Evolutionary conservation across 768 basidiomycete species (phyloP).

Genomic region (Infundibulicybe gibba): DNA sequence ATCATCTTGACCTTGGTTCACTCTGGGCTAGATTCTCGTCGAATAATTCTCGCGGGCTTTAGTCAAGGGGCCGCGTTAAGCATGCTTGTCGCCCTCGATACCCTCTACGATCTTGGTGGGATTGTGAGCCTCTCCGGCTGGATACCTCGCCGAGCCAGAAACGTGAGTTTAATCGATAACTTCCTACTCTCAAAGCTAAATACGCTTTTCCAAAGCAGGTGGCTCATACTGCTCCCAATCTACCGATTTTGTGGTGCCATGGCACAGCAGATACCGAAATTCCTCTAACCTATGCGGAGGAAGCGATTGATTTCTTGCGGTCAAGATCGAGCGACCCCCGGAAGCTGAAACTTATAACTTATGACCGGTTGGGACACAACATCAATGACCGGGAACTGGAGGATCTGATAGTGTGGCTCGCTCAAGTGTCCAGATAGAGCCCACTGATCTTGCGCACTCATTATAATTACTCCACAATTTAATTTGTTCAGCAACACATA

Average conservation of each 20-base stretch:
- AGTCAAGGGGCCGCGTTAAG: conserved; percentile 39
- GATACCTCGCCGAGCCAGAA: conserved; percentile 32
- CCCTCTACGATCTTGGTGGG: conserved; percentile 37
- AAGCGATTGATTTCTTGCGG: conserved; percentile 26
- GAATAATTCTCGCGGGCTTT: conserved; percentile 38
- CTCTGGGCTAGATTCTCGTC: conserved; percentile 26
- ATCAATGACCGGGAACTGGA: conserved; percentile 29
- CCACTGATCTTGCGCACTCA: not conserved
- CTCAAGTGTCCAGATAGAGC: conserved; percentile 2
- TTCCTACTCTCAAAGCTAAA: not conserved
- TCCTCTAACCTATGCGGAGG: conserved; percentile 28
- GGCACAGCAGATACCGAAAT: conserved; percentile 33
- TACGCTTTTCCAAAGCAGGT: conserved; percentile 18
- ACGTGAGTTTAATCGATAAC: conserved; percentile 20
- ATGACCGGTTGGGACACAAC: conserved; percentile 27
- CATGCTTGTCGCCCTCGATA: conserved; percentile 34
- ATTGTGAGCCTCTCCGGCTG: conserved; percentile 42
- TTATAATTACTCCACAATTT: no score
- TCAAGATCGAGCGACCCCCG: conserved; percentile 17
- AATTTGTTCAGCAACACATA: no score
- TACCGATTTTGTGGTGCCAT: conserved; percentile 41
- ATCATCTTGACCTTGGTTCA: conserved; percentile 35
- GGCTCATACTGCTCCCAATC: conserved; percentile 24
- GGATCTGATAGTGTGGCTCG: conserved; percentile 27
- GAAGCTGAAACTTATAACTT: conserved; percentile 19